These are phyloP conservation scores for Cynanchum wilfordii DNA, from an alignment of 257 asterid genomes.

Conservation along the genomic window DNA sequence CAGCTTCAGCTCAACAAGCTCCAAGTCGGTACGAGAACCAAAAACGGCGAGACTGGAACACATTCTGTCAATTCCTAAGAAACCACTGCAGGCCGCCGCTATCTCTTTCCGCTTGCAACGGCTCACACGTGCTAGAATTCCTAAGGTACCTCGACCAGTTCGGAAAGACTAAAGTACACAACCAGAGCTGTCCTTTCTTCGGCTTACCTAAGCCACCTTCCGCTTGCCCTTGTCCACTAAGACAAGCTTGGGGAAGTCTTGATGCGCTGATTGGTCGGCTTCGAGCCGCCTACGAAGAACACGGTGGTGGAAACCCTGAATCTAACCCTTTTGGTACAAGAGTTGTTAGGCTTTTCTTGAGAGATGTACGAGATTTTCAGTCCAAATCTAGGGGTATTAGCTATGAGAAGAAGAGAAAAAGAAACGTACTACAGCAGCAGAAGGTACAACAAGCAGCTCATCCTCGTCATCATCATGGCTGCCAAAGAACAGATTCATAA, in stretches of 20 bases:
- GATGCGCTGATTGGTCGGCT: conserved; percentile 41
- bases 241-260: conserved; percentile 44
- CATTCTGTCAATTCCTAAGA: conserved; percentile 34
- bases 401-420: conserved; percentile 39
- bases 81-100: conserved; percentile 29
- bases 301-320: conserved; percentile 37
- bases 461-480: neutral
- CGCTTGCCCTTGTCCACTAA: conserved; percentile 32
- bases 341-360: conserved; percentile 29
- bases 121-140: conserved; percentile 29
- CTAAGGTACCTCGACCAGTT: conserved; percentile 36
- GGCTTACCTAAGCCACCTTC: conserved; percentile 30
- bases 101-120: conserved; percentile 17
- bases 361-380: conserved; percentile 40
- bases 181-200: conserved; percentile 32
- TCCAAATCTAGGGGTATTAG: conserved; percentile 42
- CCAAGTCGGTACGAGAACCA: conserved; percentile 36
- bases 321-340: conserved; percentile 33
- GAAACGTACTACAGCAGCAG: conserved; percentile 3
- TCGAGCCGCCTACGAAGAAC: conserved; percentile 40
- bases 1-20: conserved; percentile 1
- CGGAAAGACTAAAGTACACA: conserved; percentile 40
- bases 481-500: neutral
- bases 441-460: neutral
- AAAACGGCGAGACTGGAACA: conserved; percentile 43